Conservation (phyloP, 208 protist genomes). For the Leishmania tarentolae region DNA sequence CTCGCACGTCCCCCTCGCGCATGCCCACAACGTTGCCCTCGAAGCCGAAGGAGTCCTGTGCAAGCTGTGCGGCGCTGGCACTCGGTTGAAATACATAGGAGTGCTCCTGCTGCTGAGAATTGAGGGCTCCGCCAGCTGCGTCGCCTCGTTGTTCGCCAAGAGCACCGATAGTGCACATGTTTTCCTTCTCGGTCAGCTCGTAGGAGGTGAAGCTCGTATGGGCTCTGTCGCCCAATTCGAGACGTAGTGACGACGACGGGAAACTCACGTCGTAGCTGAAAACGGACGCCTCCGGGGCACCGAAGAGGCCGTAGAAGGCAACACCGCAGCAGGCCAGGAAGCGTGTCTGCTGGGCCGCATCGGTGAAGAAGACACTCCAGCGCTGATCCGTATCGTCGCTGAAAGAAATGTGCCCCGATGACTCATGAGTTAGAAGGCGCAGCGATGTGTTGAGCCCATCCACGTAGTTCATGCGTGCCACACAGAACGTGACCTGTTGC, state of each 20-base stretch:
- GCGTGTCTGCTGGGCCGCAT: constrained; percentile 34
- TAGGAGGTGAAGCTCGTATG: constrained; percentile 51
- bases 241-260: constrained; percentile 32
- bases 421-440: constrained; percentile 48
- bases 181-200: constrained; percentile 30
- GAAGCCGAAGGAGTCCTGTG: constrained; percentile 52
- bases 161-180: constrained; percentile 15
- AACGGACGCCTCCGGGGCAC: constrained; percentile 40
- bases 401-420: constrained; percentile 70
- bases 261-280: constrained; percentile 56
- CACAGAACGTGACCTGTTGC: constrained; percentile 63
- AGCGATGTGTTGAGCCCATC: constrained; percentile 50
- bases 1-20: constrained; percentile 51
- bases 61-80: constrained; percentile 40
- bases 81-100: constrained; percentile 60
- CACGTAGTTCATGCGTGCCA: constrained; percentile 44
- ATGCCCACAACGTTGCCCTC: constrained; percentile 65
- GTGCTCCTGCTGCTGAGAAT: not conserved
- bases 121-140: constrained; percentile 15
- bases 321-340: constrained; percentile 65
- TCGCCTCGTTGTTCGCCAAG: constrained; percentile 17
- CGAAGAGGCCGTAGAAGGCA: constrained; percentile 64
- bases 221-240: constrained; percentile 39
- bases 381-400: constrained; percentile 52
- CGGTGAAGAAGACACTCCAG: constrained; percentile 62